Evolutionary conservation across 345 rosid species (phyloP).

Genomic region (Rhodomyrtus tomentosa): DNA sequence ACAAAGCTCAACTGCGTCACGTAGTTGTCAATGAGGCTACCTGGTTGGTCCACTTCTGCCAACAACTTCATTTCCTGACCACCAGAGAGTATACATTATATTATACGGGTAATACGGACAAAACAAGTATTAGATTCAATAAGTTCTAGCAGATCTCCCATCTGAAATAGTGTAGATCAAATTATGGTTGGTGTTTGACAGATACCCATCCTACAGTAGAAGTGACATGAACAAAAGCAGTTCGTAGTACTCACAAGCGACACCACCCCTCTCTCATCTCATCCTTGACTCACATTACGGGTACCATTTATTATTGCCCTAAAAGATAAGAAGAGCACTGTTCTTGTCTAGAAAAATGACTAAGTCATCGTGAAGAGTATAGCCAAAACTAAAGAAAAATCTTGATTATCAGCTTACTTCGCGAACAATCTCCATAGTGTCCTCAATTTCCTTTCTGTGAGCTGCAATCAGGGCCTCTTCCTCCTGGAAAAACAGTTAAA

Average conservation of each 20-base stretch:
- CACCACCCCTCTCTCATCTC: not conserved
- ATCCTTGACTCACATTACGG: not conserved
- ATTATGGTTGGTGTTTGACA: not conserved
- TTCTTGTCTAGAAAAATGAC: not conserved
- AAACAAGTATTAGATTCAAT: not conserved
- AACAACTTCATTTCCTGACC: constrained; percentile 92
- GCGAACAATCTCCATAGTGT: constrained; percentile 95
- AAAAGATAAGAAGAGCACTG: not conserved
- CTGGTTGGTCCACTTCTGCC: constrained; percentile 93
- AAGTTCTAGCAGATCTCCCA: not conserved
- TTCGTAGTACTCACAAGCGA: not conserved
- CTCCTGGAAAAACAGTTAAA: constrained; percentile 33
- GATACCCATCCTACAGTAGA: not conserved
- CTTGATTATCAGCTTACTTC: constrained; percentile 44
- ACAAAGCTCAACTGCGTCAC: constrained; percentile 85
- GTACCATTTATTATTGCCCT: not conserved
- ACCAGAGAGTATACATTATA: not conserved
- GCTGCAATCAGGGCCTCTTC: constrained; percentile 90
- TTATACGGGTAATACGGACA: not conserved
- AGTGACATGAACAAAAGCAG: not conserved
- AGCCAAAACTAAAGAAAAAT: not conserved
- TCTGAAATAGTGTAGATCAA: not conserved
- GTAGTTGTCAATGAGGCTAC: constrained; percentile 87
- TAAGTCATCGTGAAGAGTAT: not conserved
- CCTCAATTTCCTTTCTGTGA: constrained; percentile 98